These are phyloP conservation scores for Lentinula sp. DNA, from an alignment of 768 basidiomycete species.

Conservation along the genomic window DNA sequence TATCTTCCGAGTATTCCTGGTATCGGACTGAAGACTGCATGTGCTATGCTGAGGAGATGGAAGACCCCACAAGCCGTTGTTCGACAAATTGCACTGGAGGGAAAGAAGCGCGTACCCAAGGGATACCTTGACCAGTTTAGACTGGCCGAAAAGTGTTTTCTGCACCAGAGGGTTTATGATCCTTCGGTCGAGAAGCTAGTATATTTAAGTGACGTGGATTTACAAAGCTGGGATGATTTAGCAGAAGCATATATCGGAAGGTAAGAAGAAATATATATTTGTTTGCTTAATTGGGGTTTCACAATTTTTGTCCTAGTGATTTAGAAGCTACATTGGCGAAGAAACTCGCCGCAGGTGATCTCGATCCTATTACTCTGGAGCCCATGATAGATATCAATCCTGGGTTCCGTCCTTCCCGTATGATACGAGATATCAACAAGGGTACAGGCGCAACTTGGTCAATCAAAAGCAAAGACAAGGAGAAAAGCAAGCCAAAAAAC, in stretches of 20 bases:
- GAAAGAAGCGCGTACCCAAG: conserved; percentile 74
- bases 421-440: conserved; percentile 21
- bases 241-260: conserved; percentile 69
- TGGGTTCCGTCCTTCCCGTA: conserved; percentile 36
- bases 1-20: conserved; percentile 89
- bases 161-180: conserved; percentile 90
- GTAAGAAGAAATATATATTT: conserved; percentile 32
- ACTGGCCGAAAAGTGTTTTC: conserved; percentile 86
- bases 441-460: conserved; percentile 14
- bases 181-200: conserved; percentile 61
- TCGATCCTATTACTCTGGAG: conserved; percentile 61
- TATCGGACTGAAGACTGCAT: conserved; percentile 92
- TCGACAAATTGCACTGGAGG: conserved; percentile 69
- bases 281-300: neutral
- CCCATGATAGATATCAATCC: conserved; percentile 82
- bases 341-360: conserved; percentile 59
- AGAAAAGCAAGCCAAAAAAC: conserved; percentile 24
- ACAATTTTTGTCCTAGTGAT: conserved; percentile 35
- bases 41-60: conserved; percentile 73
- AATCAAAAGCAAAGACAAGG: conserved; percentile 45
- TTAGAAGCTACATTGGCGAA: conserved; percentile 61
- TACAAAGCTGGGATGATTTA: conserved; percentile 47
- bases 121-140: conserved; percentile 72
- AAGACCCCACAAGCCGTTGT: conserved; percentile 84
- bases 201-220: conserved; percentile 58